Evolutionary conservation across 805 yeast genomes (phyloP).

Genomic region (Lachancea fermentati): DNA sequence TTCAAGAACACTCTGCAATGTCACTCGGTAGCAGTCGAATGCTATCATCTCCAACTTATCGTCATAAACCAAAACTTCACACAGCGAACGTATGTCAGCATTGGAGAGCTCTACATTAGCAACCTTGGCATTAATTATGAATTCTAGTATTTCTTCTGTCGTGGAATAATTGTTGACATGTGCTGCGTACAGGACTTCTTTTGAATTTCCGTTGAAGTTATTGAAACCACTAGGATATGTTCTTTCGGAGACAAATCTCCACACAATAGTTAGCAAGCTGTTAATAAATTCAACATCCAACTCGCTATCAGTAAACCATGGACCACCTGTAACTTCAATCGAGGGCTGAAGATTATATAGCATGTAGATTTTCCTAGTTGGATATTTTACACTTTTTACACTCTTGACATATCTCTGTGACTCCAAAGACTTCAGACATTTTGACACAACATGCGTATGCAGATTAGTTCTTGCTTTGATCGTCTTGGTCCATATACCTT

Average conservation of each 20-base stretch:
- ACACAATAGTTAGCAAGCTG: constrained; percentile 71
- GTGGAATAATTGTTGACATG: constrained; percentile 61
- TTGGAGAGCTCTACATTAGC: constrained; percentile 75
- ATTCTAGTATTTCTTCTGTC: constrained; percentile 67
- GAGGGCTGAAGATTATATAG: constrained; percentile 89
- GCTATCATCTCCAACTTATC: constrained; percentile 69
- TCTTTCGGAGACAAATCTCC: constrained; percentile 76
- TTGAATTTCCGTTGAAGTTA: constrained; percentile 21
- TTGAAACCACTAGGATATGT: constrained; percentile 70
- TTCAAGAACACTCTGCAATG: constrained; percentile 76
- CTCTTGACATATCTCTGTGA: constrained; percentile 77
- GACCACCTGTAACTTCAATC: constrained; percentile 96
- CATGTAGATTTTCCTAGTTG: constrained; percentile 95
- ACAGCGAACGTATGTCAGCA: constrained; percentile 70
- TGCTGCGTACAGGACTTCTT: constrained; percentile 41
- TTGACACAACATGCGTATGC: constrained; percentile 83
- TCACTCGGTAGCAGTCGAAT: constrained; percentile 65
- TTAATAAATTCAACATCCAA: constrained; percentile 91
- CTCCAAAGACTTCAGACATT: constrained; percentile 78
- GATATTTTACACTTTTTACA: constrained; percentile 85
- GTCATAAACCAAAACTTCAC: constrained; percentile 84
- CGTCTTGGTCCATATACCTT: constrained; percentile 94
- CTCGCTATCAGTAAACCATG: constrained; percentile 97
- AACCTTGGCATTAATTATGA: constrained; percentile 65
- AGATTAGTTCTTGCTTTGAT: constrained; percentile 81